Conservation (phyloP, 139 green algal genomes). For the Chloropicon primus region DNA sequence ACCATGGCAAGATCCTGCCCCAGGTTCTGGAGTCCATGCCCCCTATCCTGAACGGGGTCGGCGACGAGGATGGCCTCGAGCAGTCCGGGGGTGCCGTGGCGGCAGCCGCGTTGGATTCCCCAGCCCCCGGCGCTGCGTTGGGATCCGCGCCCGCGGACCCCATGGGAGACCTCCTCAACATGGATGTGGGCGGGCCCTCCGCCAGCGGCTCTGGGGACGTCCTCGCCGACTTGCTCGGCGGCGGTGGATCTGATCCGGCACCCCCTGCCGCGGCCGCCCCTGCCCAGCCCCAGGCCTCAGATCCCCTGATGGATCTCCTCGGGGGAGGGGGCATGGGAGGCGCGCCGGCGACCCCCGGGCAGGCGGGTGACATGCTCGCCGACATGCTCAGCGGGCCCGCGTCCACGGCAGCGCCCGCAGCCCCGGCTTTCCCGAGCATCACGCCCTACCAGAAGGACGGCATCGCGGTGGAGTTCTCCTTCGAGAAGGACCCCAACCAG, state of each 20-base stretch:
- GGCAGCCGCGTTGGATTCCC: no score
- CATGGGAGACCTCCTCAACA: background rate
- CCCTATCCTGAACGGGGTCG: constrained; percentile 10
- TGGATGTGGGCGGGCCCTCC: background rate
- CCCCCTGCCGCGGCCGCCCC: background rate
- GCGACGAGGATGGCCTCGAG: background rate
- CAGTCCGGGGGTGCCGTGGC: no score
- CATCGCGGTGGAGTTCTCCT: background rate
- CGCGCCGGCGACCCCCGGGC: background rate
- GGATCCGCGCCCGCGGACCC: background rate
- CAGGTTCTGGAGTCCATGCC: constrained; percentile 89
- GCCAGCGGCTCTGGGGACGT: background rate
- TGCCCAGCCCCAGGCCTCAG: background rate
- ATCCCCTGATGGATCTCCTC: constrained; percentile 30
- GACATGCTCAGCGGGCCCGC: background rate
- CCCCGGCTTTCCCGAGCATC: background rate
- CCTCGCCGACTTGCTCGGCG: constrained; percentile 25
- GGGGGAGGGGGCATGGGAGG: constrained; percentile 6
- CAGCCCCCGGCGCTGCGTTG: background rate
- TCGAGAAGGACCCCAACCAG: background rate
- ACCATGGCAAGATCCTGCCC: constrained; percentile 31
- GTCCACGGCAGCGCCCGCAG: background rate
- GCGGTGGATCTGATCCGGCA: constrained; percentile 12
- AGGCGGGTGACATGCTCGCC: background rate
- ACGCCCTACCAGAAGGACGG: background rate